Conservation (phyloP, 2,329 filamentous ascomycete species). For the Dryadomyces quercivorus region DNA sequence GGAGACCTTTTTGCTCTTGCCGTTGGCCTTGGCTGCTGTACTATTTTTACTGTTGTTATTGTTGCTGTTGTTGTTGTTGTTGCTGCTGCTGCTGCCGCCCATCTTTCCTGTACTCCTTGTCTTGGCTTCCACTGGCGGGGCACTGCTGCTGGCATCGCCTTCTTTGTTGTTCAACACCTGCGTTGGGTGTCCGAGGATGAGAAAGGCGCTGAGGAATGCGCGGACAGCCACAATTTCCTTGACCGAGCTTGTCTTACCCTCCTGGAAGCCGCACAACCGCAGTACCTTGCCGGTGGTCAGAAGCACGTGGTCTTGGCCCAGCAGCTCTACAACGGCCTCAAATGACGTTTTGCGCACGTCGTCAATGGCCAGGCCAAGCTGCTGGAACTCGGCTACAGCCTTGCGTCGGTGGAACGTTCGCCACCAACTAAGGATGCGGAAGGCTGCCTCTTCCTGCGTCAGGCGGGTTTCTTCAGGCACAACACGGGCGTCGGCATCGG, state of each 20-base stretch:
- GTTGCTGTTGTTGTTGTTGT: background rate
- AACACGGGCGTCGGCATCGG: background rate
- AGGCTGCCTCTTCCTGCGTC: constrained; percentile 43
- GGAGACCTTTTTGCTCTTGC: background rate
- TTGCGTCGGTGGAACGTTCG: constrained; percentile 43
- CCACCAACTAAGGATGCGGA: constrained; percentile 61
- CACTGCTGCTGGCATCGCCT: background rate
- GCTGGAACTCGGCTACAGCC: constrained; percentile 52
- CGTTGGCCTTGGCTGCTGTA: background rate
- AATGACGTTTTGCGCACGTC: constrained; percentile 58
- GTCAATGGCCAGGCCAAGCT: constrained; percentile 57
- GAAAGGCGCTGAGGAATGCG: constrained; percentile 67
- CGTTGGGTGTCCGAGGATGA: constrained; percentile 68
- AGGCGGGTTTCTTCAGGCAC: background rate
- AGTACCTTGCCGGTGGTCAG: constrained; percentile 54
- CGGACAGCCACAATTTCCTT: constrained; percentile 58
- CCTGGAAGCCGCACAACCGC: constrained; percentile 55
- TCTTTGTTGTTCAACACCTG: constrained; percentile 68
- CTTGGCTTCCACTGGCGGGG: background rate
- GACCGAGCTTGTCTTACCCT: constrained; percentile 49
- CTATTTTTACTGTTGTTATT: background rate
- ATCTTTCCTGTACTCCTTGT: background rate
- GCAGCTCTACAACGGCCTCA: constrained; percentile 57
- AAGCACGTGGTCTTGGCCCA: constrained; percentile 56
- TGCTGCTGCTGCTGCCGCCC: background rate